Evolutionary conservation across 352 stramenopile genomes (phyloP).

Genomic region (Aphanomyces astaci): DNA sequence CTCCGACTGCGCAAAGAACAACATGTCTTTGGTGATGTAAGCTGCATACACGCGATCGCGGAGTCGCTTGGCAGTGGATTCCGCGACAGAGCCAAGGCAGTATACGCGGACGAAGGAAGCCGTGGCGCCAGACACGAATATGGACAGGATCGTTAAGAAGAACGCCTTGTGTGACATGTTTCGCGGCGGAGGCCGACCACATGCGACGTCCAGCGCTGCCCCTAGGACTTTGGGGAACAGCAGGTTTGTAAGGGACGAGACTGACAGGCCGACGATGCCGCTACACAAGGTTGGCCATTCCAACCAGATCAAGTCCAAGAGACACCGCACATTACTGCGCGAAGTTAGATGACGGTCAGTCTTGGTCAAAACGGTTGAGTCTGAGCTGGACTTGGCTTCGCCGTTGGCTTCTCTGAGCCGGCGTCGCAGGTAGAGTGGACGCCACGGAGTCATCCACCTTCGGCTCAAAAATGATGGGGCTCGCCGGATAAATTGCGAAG

Average conservation of each 20-base stretch:
- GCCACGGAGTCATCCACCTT: slow-evolving; percentile 1
- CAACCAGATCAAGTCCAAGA: slow-evolving; percentile 55
- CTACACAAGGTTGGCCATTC: slow-evolving; percentile 56
- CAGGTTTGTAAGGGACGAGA: slow-evolving; percentile 83
- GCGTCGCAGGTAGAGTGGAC: neutral
- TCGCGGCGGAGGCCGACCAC: slow-evolving; percentile 55
- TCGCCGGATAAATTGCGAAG: too few species aligned
- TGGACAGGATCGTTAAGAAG: slow-evolving; percentile 71
- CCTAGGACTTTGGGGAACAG: slow-evolving; percentile 85
- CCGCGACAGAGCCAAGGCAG: slow-evolving; percentile 81
- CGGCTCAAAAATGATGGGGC: too few species aligned
- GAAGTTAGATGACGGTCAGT: neutral
- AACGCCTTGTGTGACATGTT: slow-evolving; percentile 79
- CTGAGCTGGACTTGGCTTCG: neutral
- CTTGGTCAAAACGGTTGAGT: neutral
- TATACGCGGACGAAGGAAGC: slow-evolving; percentile 85
- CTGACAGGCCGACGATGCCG: slow-evolving; percentile 70
- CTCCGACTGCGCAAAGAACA: slow-evolving; percentile 75
- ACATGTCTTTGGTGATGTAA: slow-evolving; percentile 71
- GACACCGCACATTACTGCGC: slow-evolving; percentile 44
- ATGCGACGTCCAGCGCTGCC: slow-evolving; percentile 80
- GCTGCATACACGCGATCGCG: slow-evolving; percentile 64
- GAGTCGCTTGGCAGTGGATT: slow-evolving; percentile 75
- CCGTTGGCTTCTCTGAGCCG: neutral
- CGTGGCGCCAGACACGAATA: slow-evolving; percentile 75